Evolutionary conservation across 2,329 filamentous ascomycete genomes (phyloP).

Genomic region (Phialophora expanda): DNA sequence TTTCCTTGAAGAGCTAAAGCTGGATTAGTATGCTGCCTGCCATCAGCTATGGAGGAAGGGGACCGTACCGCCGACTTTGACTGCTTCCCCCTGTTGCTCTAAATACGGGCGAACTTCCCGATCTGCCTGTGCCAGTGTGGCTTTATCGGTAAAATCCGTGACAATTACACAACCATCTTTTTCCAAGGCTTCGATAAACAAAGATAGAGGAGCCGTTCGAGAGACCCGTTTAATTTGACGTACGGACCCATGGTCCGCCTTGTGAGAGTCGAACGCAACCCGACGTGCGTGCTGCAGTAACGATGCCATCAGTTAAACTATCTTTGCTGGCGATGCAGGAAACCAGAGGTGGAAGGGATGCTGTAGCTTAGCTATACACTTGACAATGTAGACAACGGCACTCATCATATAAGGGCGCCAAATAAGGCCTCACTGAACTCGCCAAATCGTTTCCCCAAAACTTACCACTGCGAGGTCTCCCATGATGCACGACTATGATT

Average conservation of each 20-base stretch:
- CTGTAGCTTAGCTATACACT: background rate
- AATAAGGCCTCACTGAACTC: background rate
- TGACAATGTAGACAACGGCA: background rate
- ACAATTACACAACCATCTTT: constrained; percentile 46
- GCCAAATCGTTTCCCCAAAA: constrained; percentile 30
- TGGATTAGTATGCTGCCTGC: constrained; percentile 3
- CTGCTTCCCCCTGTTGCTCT: constrained; percentile 38
- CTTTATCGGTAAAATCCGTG: constrained; percentile 42
- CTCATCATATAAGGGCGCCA: constrained; percentile 2
- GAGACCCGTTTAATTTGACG: constrained; percentile 27
- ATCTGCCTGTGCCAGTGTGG: constrained; percentile 41
- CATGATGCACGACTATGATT: constrained; percentile 23
- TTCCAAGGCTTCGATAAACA: constrained; percentile 45
- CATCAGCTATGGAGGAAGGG: constrained; percentile 13
- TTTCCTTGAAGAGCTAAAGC: constrained; percentile 43
- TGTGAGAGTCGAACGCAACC: constrained; percentile 23
- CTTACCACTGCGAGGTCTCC: constrained; percentile 29
- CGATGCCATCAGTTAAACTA: constrained; percentile 28
- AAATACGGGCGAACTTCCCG: constrained; percentile 42
- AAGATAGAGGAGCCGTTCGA: constrained; percentile 29
- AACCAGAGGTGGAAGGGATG: background rate
- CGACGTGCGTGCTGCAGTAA: constrained; percentile 30
- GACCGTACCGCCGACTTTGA: constrained; percentile 38
- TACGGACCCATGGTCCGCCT: constrained; percentile 5
- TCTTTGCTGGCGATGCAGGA: background rate